phyloP scores from a whole-genome alignment of 2,329 filamentous ascomycete species.

The Myotisia sp. region DNA sequence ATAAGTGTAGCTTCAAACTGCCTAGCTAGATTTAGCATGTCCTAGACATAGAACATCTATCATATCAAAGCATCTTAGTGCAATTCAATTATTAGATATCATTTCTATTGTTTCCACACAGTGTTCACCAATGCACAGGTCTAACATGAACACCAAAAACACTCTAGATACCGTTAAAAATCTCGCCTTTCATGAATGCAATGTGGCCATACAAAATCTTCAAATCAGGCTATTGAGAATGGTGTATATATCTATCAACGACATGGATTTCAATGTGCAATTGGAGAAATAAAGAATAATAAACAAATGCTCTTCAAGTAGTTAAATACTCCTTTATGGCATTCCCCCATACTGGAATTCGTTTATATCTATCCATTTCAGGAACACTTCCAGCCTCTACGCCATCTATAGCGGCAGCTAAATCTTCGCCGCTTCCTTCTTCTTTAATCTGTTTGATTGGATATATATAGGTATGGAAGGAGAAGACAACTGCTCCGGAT shows the following conservation, averaged over 20 bases:
- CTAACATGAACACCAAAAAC: no score
- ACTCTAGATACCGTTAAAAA: no score
- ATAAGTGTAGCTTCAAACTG: no score
- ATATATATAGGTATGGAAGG: constrained; percentile 50
- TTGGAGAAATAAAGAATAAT: background rate
- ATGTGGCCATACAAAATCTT: no score
- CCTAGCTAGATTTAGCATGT: no score
- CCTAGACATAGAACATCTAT: no score
- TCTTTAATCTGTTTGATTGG: constrained; percentile 40
- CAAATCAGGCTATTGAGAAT: no score
- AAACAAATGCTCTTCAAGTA: constrained; percentile 6
- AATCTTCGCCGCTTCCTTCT: constrained; percentile 40
- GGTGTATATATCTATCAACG: no score
- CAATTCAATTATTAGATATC: background rate
- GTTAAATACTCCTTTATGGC: constrained; percentile 40
- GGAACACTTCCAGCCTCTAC: constrained; percentile 43
- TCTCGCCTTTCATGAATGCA: no score
- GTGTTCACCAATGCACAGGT: no score
- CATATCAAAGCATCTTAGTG: no score
- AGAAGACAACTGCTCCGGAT: constrained; percentile 43
- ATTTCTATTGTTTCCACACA: background rate
- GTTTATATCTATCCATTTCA: constrained; percentile 45
- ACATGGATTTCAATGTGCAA: no score
- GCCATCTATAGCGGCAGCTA: constrained; percentile 47
- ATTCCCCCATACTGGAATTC: constrained; percentile 42